Evolutionary conservation across 2,329 filamentous ascomycete genomes (phyloP).

Genomic region (Colletotrichum lentis): DNA sequence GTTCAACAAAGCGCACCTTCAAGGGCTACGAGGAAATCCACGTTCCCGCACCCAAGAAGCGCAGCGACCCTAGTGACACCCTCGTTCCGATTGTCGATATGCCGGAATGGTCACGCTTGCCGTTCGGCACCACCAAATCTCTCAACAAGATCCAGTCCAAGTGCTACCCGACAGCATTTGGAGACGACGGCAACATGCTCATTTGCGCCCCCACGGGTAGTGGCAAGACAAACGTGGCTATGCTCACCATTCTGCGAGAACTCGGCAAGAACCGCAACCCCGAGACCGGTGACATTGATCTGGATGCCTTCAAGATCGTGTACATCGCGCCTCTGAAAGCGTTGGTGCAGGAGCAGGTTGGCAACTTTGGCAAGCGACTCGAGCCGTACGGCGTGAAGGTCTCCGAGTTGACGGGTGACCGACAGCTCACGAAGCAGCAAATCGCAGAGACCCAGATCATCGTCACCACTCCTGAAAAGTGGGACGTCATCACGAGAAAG

Average conservation of each 20-base stretch:
- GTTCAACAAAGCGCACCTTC: slow-evolving; percentile 92
- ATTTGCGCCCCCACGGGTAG: slow-evolving; percentile 97
- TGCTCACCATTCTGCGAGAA: slow-evolving; percentile 95
- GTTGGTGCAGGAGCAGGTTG: slow-evolving; percentile 95
- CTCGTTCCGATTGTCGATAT: slow-evolving; percentile 86
- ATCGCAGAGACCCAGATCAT: slow-evolving; percentile 98
- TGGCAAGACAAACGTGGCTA: slow-evolving; percentile 98
- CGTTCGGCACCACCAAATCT: slow-evolving; percentile 85
- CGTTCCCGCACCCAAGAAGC: slow-evolving; percentile 90
- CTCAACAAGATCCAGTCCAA: slow-evolving; percentile 96
- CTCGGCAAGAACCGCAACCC: slow-evolving; percentile 94
- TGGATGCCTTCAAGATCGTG: slow-evolving; percentile 98
- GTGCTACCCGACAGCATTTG: slow-evolving; percentile 89
- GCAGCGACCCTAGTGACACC: slow-evolving; percentile 79
- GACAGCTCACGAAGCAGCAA: slow-evolving; percentile 97
- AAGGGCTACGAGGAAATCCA: slow-evolving; percentile 99
- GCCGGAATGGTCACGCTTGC: slow-evolving; percentile 88
- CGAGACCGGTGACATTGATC: slow-evolving; percentile 88
- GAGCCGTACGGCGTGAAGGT: slow-evolving; percentile 92
- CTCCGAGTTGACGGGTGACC: slow-evolving; percentile 95
- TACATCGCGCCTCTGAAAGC: slow-evolving; percentile 97
- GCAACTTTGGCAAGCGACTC: slow-evolving; percentile 92
- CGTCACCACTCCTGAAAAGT: slow-evolving; percentile 98
- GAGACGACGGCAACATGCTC: slow-evolving; percentile 96
- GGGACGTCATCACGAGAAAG: slow-evolving; percentile 98